Evolutionary conservation across 2,329 filamentous ascomycete species (phyloP).

Genomic region (Didymella segeticola): DNA sequence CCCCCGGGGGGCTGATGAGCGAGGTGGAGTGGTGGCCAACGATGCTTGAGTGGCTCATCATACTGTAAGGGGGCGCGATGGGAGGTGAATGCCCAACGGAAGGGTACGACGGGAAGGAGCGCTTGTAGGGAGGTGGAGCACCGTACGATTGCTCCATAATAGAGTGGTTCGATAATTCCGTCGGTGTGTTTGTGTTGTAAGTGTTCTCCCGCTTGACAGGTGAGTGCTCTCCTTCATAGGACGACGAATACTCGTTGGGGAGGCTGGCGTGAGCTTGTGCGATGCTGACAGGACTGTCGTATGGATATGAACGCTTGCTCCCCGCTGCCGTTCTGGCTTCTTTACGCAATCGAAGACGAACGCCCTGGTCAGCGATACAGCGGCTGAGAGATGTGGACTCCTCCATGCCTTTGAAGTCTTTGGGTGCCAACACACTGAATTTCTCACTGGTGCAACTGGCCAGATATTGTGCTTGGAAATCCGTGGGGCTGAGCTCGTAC

Average conservation of each 20-base stretch:
- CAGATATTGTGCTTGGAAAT: constrained; percentile 54
- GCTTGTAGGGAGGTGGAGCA: constrained; percentile 12
- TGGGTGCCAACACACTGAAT: constrained; percentile 69
- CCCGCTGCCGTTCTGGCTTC: constrained; percentile 66
- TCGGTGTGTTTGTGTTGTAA: constrained; percentile 4
- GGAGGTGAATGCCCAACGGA: constrained; percentile 2
- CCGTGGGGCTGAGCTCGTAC: constrained; percentile 59
- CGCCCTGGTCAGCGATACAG: constrained; percentile 85
- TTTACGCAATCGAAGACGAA: constrained; percentile 81
- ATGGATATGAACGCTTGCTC: constrained; percentile 32
- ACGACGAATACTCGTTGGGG: constrained; percentile 11
- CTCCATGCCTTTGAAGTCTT: constrained; percentile 78
- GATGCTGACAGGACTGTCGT: constrained; percentile 15
- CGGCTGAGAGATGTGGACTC: constrained; percentile 83
- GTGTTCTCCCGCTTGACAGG: constrained; percentile 12
- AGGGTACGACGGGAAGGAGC: constrained; percentile 10
- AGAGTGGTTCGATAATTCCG: constrained; percentile 1
- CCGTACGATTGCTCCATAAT: constrained; percentile 9
- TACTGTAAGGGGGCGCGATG: constrained; percentile 7
- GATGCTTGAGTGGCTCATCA: constrained; percentile 12
- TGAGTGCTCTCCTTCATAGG: constrained; percentile 15
- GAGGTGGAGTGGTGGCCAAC: constrained; percentile 5
- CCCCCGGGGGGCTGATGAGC: constrained; percentile 1
- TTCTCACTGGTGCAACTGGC: constrained; percentile 64
- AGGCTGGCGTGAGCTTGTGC: constrained; percentile 10